Evolutionary conservation across 179 eudicot species (phyloP), one percentile per base, ranked within the genome.

Genomic region (Heliamphora pulchella): DNA sequence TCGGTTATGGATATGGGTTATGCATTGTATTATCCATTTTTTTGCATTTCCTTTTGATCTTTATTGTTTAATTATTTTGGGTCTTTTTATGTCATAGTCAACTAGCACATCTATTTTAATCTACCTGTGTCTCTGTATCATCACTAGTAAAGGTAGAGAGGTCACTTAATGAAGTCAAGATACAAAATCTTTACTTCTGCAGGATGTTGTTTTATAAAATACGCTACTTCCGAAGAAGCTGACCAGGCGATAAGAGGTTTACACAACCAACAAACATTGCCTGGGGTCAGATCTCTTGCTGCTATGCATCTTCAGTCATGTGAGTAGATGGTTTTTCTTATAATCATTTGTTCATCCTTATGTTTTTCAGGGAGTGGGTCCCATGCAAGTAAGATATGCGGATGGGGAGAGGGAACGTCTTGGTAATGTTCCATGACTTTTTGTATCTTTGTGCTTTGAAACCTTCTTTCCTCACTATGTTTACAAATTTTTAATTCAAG

Each of bases 401-500:
- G 99, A 96, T 64, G 99, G 99, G 75, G 99, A 96, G 85, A 97
- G 98, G 41, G 98, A 96, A 82, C 97, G 98, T 68, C 88, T 91
- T 65, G 98, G 99, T 82, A 91, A 87, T 82, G 83, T 89, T 86
- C 78, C 20, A 84, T 83, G 44, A 75, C 76, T 83, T 74, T 73
- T 53, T 17, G 46, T 50, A 31, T 59, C 58, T 20, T n/a, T 55
- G 44, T 75, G 65, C 11, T 44, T 15, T 22, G 71, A 5, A 14
- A 18, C 67, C 43, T 75, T 46, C 17, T 80, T 22, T 82, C 72
- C 44, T 59, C 55, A 46, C 44, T 54, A 5, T 46, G 66, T 51
- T 74, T 58, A 53, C 15, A 57, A 4, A 50, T 67, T 64, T 62
- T 54, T 48, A 71, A 53, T 41, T 44, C 1, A 5, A 31, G 22